Evolutionary conservation across 2,329 filamentous ascomycete species (phyloP).

Genomic region (Pseudogymnoascus sp.): DNA sequence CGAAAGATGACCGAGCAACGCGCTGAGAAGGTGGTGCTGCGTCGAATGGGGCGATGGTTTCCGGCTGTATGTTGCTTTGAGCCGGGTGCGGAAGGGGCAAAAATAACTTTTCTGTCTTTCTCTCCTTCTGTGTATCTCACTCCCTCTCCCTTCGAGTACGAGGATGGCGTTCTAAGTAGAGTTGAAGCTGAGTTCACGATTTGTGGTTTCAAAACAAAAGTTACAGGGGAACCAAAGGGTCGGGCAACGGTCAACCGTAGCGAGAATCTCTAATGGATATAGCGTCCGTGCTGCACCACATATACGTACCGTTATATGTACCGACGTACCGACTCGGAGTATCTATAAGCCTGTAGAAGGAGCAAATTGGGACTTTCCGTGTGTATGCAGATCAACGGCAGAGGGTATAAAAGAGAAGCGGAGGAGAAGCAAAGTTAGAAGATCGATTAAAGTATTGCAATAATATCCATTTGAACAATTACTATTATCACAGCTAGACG

Average conservation of each 20-base stretch:
- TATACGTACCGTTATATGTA: background rate
- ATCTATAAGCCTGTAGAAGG: background rate
- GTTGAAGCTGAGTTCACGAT: slow-evolving; percentile 2
- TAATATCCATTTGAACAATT: background rate
- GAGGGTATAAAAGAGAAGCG: background rate
- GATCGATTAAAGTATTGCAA: too few species aligned
- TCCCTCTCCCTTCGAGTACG: slow-evolving; percentile 6
- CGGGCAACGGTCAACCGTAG: slow-evolving; percentile 6
- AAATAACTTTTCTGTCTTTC: background rate
- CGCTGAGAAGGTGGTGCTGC: background rate
- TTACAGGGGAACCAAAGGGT: slow-evolving; percentile 10
- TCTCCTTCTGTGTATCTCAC: background rate
- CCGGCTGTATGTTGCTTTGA: background rate
- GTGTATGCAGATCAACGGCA: background rate
- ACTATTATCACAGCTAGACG: background rate
- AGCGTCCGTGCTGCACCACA: slow-evolving; percentile 1
- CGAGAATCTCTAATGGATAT: slow-evolving; percentile 6
- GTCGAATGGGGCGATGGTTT: background rate
- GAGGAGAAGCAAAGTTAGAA: background rate
- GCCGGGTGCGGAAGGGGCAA: background rate
- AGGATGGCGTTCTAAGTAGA: background rate
- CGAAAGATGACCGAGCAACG: background rate
- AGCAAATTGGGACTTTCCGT: background rate
- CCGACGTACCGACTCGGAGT: background rate
- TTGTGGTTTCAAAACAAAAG: slow-evolving; percentile 10